These are phyloP conservation scores for Dactylellina parvicollis DNA, from an alignment of 2,329 filamentous ascomycete species.

Conservation along the genomic window DNA sequence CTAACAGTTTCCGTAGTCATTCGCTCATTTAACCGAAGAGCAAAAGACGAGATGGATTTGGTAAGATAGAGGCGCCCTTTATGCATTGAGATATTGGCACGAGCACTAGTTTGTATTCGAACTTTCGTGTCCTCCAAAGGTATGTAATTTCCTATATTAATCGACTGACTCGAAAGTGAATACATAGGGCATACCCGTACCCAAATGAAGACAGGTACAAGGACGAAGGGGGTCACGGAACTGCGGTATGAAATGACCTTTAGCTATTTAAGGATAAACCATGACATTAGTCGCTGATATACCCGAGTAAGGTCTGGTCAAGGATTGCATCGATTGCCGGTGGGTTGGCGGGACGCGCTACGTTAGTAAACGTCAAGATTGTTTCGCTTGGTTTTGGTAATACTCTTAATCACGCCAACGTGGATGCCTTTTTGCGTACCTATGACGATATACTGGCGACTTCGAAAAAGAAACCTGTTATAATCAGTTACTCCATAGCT, in stretches of 20 bases:
- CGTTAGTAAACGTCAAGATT: not conserved
- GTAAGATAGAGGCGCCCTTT: no score
- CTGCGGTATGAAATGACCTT: no score
- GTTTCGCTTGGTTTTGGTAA: not conserved
- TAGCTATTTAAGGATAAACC: no score
- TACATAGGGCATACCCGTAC: slow-evolving; percentile 8
- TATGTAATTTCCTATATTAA: no score
- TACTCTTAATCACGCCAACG: not conserved
- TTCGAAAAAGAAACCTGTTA: not conserved
- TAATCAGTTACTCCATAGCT: slow-evolving; percentile 1
- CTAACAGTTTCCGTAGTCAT: not conserved
- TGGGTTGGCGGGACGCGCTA: not conserved
- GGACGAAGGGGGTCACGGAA: slow-evolving; percentile 1
- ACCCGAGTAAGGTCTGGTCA: no score
- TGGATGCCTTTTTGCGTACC: not conserved
- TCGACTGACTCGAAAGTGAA: not conserved
- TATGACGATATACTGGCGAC: slow-evolving; percentile 6
- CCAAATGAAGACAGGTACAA: not conserved
- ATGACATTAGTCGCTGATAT: no score
- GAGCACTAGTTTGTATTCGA: no score
- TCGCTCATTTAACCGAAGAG: not conserved
- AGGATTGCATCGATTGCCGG: not conserved
- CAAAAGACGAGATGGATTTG: not conserved
- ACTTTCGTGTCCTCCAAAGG: no score
- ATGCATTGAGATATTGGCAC: no score